Evolutionary conservation across 106 monocot genomes (phyloP).

Genomic region (Dendrobium chrysotoxum): DNA sequence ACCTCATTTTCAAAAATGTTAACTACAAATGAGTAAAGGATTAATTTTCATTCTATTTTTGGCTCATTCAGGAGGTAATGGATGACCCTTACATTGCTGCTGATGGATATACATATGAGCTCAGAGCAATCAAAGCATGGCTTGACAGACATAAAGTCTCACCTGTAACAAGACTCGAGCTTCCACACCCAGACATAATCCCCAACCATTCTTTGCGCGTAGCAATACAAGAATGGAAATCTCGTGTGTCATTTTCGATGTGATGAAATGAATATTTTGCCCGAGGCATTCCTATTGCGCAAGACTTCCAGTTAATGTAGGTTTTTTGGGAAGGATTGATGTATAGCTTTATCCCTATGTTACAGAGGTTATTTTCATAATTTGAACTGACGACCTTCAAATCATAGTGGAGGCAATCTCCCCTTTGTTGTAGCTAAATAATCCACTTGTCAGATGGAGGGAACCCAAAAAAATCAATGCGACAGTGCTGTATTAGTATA

Average conservation of each 20-base stretch:
- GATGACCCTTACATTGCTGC: slow-evolving; percentile 64
- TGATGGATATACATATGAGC: slow-evolving; percentile 86
- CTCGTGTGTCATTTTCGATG: slow-evolving; percentile 1
- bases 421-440: no score
- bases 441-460: background rate
- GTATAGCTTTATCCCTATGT: background rate
- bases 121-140: slow-evolving; percentile 71
- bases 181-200: slow-evolving; percentile 41
- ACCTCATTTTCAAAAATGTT: background rate
- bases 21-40: background rate
- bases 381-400: background rate
- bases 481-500: background rate
- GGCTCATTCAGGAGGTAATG: slow-evolving; percentile 61
- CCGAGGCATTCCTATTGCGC: background rate
- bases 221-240: slow-evolving; percentile 71
- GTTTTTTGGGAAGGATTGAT: background rate
- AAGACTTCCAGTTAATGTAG: background rate
- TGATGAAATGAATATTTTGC: background rate
- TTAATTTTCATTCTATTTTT: background rate
- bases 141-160: slow-evolving; percentile 56
- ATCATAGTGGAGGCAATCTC: background rate
- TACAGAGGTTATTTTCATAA: background rate
- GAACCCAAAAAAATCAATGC: background rate
- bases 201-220: slow-evolving; percentile 48
- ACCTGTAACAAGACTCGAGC: slow-evolving; percentile 53